phyloP scores from a whole-genome alignment of 192 early-diverging fungal genomes.

The Dispira parvispora region DNA sequence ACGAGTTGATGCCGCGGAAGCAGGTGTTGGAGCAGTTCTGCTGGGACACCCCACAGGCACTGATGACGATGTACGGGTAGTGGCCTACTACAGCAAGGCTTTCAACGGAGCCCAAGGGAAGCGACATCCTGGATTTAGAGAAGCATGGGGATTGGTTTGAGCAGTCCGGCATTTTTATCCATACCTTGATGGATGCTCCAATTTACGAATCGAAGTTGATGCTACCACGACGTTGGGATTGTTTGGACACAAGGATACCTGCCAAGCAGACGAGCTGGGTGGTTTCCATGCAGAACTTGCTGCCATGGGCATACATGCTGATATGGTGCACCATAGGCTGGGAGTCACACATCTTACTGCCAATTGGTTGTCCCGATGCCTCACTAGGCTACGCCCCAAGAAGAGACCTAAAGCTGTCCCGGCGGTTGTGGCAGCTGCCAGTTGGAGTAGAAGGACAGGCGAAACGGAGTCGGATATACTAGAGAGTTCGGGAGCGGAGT shows the following conservation, averaged over 20 bases:
- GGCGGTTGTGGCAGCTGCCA: neutral
- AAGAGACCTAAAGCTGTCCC: neutral
- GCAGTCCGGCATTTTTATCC: conserved; percentile 17
- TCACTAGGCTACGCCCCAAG: neutral
- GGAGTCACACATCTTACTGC: conserved; percentile 1
- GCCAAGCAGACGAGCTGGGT: conserved; percentile 1
- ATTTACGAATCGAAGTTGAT: conserved; percentile 17
- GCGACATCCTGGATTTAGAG: conserved; percentile 13
- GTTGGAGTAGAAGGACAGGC: neutral
- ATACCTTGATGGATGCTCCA: conserved; percentile 15
- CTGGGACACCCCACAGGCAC: conserved; percentile 11
- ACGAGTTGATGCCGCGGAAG: conserved; percentile 13
- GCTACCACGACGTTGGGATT: conserved; percentile 10
- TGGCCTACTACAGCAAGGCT: conserved; percentile 13
- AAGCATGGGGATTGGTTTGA: conserved; percentile 13
- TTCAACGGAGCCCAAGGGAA: conserved; percentile 14
- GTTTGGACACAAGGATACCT: neutral
- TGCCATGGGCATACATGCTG: neutral
- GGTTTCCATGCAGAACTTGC: neutral
- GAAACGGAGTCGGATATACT: neutral
- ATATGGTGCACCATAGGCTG: conserved; percentile 2
- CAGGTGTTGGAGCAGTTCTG: conserved; percentile 15
- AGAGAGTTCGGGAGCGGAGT: neutral
- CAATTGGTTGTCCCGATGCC: conserved; percentile 3
- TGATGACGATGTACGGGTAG: conserved; percentile 10